These are phyloP conservation scores for Phytophthora vignae DNA, from an alignment of 352 stramenopile species.

Conservation along the genomic window DNA sequence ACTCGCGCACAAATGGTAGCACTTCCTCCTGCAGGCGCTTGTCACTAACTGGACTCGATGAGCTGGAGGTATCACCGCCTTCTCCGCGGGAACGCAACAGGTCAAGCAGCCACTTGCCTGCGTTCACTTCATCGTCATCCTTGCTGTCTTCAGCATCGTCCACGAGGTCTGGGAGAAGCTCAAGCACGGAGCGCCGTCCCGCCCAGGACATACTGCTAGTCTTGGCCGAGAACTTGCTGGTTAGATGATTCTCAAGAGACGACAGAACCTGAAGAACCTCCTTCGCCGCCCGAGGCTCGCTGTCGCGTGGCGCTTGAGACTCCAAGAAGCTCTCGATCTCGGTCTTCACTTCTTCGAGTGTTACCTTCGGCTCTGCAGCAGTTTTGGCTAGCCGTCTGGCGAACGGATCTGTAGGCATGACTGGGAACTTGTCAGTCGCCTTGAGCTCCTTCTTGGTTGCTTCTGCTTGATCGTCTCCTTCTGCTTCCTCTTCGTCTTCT, in stretches of 20 bases:
- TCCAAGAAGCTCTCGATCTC: constrained; percentile 43
- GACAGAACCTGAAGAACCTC: constrained; percentile 48
- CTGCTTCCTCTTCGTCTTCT: constrained; percentile 26
- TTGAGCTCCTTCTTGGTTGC: neutral
- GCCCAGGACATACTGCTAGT: constrained; percentile 20
- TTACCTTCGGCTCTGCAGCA: constrained; percentile 19
- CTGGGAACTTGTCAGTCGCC: constrained; percentile 23
- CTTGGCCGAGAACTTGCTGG: constrained; percentile 28
- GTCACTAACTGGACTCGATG: constrained; percentile 7
- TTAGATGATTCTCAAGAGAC: constrained; percentile 45
- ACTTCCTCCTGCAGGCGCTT: constrained; percentile 32
- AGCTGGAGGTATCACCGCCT: neutral
- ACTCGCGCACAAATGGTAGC: constrained; percentile 40
- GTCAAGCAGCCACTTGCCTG: constrained; percentile 17
- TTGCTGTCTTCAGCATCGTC: constrained; percentile 12
- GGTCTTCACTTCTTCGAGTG: constrained; percentile 38
- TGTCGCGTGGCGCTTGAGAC: constrained; percentile 16
- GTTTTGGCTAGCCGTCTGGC: constrained; percentile 24
- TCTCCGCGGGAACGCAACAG: constrained; percentile 12
- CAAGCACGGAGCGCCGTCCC: constrained; percentile 32
- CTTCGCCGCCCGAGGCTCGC: constrained; percentile 34
- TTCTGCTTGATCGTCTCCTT: constrained; percentile 14
- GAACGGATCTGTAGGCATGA: constrained; percentile 29
- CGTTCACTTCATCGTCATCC: constrained; percentile 7
- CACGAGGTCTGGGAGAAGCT: constrained; percentile 31